Evolutionary conservation across 1,139 yeast genomes (phyloP), one percentile per base, ranked within the genome.

Genomic region (Sugiyamaella paludigena): DNA sequence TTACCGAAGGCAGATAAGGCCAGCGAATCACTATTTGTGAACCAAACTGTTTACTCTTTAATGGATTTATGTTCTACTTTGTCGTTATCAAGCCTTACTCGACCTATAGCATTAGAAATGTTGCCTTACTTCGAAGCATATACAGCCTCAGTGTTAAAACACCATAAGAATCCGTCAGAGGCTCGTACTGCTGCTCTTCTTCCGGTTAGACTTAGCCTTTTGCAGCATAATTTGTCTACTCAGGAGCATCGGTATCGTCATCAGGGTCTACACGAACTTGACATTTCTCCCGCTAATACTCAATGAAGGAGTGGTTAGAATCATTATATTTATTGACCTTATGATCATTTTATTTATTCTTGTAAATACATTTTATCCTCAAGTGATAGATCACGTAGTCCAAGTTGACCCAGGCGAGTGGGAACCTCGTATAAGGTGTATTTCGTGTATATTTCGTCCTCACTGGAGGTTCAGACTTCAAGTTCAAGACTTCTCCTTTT

Each of bases 171-270:
- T n/a, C 2, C 24, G 9, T 16, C 27, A 9, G 43, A 39, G 13
- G 34, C 39, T 34, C 48, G 43, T 12, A 35, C 42, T n/a, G 34
- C 38, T 7, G 44, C 30, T 8, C n/a, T 45, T 3, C 33, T 45
- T 7, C 42, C 43, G 7, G 48, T 43, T 7, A 16, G 48, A 15
- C 19, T 45, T 13, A 35, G 48, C 15, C 43, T 45, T 12, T 34
- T 45, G 37, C 35, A 39, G 16, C 40, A 39, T 28, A 45, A 45
- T 12, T 29, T 45, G n/a, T 31, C 40, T 9, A 36, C 27, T 16
- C 40, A 42, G 10, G 32, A 42, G 13, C 33, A 39, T 2, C 27
- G 8, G 2, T 9, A 28, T 10, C 33, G n/a, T 27, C 9, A 11
- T 12, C 10, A 34, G n/a, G 4, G 40, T 19, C 5, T 19, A 19